phyloP scores from a whole-genome alignment of 768 basidiomycete genomes.

The Boletus eberwhitei region DNA sequence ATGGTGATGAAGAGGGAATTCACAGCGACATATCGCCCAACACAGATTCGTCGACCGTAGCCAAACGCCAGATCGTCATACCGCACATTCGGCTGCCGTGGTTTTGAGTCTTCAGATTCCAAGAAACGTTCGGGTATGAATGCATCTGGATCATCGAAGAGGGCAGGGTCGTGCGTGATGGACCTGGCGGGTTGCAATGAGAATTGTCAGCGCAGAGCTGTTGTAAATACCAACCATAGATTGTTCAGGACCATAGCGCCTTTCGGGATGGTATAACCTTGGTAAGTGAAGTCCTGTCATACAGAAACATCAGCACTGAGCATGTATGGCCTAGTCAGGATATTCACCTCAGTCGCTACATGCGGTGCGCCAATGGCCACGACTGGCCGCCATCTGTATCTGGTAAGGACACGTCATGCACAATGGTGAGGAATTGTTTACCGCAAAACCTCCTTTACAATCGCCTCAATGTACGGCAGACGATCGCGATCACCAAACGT shows the following conservation, averaged over 20 bases:
- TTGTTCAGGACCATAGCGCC: conserved; percentile 5
- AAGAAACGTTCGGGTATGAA: conserved; percentile 17
- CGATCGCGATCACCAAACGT: conserved; percentile 8
- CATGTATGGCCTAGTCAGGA: not conserved
- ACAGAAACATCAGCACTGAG: not conserved
- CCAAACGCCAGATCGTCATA: conserved; percentile 13
- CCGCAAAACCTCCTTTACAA: conserved; percentile 6
- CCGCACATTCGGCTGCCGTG: not conserved
- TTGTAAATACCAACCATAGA: not conserved
- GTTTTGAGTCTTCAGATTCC: not conserved
- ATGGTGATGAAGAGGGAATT: conserved; percentile 9
- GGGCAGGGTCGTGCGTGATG: conserved; percentile 7
- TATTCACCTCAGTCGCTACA: conserved; percentile 1
- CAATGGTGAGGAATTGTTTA: not conserved
- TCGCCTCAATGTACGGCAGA: conserved; percentile 6
- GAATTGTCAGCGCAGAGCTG: not conserved
- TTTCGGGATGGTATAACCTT: conserved; percentile 3
- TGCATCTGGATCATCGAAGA: conserved; percentile 11
- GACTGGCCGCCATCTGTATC: conserved; percentile 6
- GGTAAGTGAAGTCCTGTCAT: not conserved
- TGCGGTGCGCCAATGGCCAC: conserved; percentile 5
- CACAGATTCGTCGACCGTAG: conserved; percentile 12
- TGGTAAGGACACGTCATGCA: not conserved
- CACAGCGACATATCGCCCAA: conserved; percentile 4
- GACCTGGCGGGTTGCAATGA: not conserved